phyloP scores from a whole-genome alignment of 1,139 yeast species.

The Kluyveromyces marxianus region DNA sequence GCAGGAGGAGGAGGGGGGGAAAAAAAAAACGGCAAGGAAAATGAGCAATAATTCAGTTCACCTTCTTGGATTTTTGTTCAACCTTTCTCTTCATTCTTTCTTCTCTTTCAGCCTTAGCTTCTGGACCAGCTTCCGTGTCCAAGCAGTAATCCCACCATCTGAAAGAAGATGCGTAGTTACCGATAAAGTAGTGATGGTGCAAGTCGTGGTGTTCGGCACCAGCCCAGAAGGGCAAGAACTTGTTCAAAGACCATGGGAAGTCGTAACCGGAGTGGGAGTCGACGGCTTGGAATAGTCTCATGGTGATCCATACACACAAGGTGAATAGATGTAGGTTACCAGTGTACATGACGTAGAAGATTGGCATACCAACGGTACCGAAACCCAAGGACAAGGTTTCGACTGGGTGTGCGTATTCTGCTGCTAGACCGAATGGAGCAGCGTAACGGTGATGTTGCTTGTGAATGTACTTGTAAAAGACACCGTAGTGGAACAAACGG shows the following conservation, averaged over 20 bases:
- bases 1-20: not conserved
- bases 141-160: constrained; percentile 87
- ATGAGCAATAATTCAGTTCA: constrained; percentile 9
- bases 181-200: constrained; percentile 88
- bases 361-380: constrained; percentile 93
- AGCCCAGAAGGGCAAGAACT: constrained; percentile 91
- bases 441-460: constrained; percentile 96
- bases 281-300: constrained; percentile 87
- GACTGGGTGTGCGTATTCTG: constrained; percentile 93
- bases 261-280: constrained; percentile 97
- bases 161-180: constrained; percentile 88
- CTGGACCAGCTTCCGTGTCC: constrained; percentile 76
- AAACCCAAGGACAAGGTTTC: constrained; percentile 87
- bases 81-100: constrained; percentile 45
- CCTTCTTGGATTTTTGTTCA: constrained; percentile 37
- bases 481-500: constrained; percentile 77
- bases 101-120: constrained; percentile 58
- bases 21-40: not conserved
- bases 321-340: constrained; percentile 75
- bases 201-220: constrained; percentile 98
- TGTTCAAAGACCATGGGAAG: constrained; percentile 92
- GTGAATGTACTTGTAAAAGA: constrained; percentile 83
- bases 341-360: constrained; percentile 58
- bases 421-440: constrained; percentile 93
- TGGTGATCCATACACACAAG: constrained; percentile 76